These are phyloP conservation scores for Aureobasidium mangrovei DNA, from an alignment of 2,329 filamentous ascomycete species.

Conservation along the genomic window DNA sequence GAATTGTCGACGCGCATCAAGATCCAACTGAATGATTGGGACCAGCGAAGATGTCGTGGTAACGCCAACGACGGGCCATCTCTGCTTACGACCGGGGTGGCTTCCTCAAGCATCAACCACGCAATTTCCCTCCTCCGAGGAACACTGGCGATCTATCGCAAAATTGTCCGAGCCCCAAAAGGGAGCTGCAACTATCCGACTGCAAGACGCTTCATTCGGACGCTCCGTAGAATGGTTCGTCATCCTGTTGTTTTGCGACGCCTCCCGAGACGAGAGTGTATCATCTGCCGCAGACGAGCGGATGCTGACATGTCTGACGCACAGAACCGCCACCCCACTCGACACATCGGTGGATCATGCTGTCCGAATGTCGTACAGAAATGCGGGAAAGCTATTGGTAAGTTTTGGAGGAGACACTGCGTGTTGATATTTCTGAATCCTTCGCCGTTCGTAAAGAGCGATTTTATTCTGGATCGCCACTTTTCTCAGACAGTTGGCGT, in stretches of 20 bases:
- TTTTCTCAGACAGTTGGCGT: too few species aligned
- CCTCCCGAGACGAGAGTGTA: background rate
- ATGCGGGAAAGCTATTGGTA: background rate
- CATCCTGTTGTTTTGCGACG: slow-evolving; percentile 1
- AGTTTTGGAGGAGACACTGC: background rate
- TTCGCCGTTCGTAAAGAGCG: background rate
- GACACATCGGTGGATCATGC: background rate
- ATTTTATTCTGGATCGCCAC: too few species aligned
- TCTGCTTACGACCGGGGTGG: slow-evolving; percentile 2
- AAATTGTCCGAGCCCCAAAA: background rate
- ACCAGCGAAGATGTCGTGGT: slow-evolving; percentile 7
- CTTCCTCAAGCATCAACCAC: background rate
- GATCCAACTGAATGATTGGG: slow-evolving; percentile 3
- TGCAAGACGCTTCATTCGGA: slow-evolving; percentile 11
- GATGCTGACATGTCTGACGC: slow-evolving; percentile 9
- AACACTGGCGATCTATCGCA: slow-evolving; percentile 6
- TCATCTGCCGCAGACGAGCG: background rate
- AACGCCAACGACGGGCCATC: background rate
- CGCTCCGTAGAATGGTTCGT: background rate
- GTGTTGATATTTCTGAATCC: background rate
- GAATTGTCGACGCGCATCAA: background rate
- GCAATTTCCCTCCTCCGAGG: background rate
- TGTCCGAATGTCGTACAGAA: slow-evolving; percentile 5
- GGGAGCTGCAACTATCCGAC: slow-evolving; percentile 4
- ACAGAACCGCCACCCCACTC: slow-evolving; percentile 8